Evolutionary conservation across 305 asterid species (phyloP).

Genomic region (Striga hermonthica): DNA sequence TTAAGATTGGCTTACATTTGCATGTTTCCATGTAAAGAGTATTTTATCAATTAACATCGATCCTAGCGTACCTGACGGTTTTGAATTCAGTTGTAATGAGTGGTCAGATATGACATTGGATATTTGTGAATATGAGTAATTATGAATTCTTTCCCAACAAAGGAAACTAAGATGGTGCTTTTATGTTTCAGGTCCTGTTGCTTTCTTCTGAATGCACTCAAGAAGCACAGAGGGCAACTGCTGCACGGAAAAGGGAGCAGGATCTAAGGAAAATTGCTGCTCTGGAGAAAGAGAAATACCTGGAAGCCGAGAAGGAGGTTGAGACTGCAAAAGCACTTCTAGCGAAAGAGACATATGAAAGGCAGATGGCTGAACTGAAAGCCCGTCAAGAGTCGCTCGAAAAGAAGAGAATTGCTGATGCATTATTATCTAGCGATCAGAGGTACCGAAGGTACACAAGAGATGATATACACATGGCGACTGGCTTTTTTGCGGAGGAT

Average conservation of each 20-base stretch:
- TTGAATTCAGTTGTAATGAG: background rate
- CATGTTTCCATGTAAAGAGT: background rate
- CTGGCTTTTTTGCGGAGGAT: constrained; percentile 51
- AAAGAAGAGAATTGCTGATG: constrained; percentile 60
- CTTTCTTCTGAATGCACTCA: constrained; percentile 71
- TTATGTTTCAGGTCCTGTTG: constrained; percentile 52
- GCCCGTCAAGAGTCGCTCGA: constrained; percentile 55
- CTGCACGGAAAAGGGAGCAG: constrained; percentile 73
- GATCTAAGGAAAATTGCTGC: constrained; percentile 55
- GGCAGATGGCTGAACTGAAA: constrained; percentile 67
- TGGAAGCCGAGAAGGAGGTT: constrained; percentile 74
- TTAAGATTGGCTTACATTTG: background rate
- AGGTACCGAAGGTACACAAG: constrained; percentile 75
- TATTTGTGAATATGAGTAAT: background rate
- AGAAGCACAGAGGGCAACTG: constrained; percentile 63
- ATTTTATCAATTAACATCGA: background rate
- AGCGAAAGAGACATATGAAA: constrained; percentile 63
- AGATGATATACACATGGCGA: constrained; percentile 65
- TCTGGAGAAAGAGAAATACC: constrained; percentile 59
- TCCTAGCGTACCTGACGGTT: background rate
- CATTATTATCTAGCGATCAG: constrained; percentile 54
- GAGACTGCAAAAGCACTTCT: constrained; percentile 59
- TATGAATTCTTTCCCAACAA: background rate
- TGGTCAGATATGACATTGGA: background rate
- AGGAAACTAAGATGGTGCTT: constrained; percentile 21